Percentiles rank a stretch among this genome's conserved stretches.
phyloP scores from a whole-genome alignment of 257 asterid genomes.

The Eustoma russellianum region DNA sequence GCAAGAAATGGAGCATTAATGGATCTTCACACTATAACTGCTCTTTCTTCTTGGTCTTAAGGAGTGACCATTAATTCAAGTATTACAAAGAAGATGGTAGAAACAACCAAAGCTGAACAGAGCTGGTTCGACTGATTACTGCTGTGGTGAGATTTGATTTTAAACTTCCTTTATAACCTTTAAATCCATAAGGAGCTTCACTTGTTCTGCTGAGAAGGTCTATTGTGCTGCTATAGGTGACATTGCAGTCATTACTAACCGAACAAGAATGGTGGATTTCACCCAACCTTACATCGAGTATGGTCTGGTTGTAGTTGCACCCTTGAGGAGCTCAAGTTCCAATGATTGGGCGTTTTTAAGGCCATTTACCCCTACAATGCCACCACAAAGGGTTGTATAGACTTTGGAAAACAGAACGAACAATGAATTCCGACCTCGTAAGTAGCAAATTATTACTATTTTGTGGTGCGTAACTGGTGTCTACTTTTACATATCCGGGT shows the following conservation, averaged over 20 bases:
- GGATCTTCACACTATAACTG: too few species aligned
- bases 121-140: too few species aligned
- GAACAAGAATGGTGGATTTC: constrained; percentile 48
- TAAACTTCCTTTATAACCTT: constrained; percentile 55
- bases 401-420: constrained; percentile 45
- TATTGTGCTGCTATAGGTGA: constrained; percentile 56
- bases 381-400: constrained; percentile 48
- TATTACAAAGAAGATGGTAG: too few species aligned
- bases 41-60: too few species aligned
- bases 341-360: constrained; percentile 41
- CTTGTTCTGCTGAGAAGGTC: constrained; percentile 16
- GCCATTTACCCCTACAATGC: constrained; percentile 40
- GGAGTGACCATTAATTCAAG: too few species aligned
- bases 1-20: too few species aligned
- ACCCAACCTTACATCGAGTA: constrained; percentile 61
- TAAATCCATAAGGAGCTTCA: too few species aligned
- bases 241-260: constrained; percentile 43
- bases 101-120: constrained; percentile 31
- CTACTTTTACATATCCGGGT: not conserved
- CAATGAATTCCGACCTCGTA: constrained; percentile 52
- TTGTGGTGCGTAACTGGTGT: constrained; percentile 28
- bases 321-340: constrained; percentile 32
- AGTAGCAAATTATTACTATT: constrained; percentile 38
- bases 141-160: too few species aligned
- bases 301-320: constrained; percentile 49